These are phyloP conservation scores for Glycyrrhiza uralensis DNA, from an alignment of 306 rosid genomes.

Conservation along the genomic window DNA sequence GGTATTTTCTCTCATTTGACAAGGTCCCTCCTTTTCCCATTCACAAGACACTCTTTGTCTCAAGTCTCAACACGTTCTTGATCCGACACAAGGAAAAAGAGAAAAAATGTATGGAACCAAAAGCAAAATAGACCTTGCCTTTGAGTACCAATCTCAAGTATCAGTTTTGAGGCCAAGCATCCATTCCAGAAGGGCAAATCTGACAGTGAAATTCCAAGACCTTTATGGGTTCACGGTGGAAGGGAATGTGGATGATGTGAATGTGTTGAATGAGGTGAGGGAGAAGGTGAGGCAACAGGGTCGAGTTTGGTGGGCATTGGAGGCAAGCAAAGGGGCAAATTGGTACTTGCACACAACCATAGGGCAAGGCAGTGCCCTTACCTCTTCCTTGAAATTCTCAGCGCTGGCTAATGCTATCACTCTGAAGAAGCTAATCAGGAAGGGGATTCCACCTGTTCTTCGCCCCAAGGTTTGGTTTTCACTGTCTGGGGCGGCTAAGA, in stretches of 20 bases:
- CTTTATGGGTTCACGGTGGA: slow-evolving; percentile 92
- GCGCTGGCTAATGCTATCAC: slow-evolving; percentile 82
- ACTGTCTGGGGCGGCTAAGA: slow-evolving; percentile 93
- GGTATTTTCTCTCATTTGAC: slow-evolving; percentile 34
- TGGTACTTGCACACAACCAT: slow-evolving; percentile 82
- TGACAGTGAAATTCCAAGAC: slow-evolving; percentile 94
- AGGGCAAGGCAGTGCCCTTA: slow-evolving; percentile 74
- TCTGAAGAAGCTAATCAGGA: slow-evolving; percentile 83
- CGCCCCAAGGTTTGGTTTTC: slow-evolving; percentile 98
- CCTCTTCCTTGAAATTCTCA: slow-evolving; percentile 78
- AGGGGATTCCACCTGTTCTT: slow-evolving; percentile 91
- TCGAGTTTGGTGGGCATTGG: slow-evolving; percentile 96
- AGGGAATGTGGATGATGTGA: slow-evolving; percentile 99
- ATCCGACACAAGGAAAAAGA: slow-evolving; percentile 30
- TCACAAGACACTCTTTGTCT: slow-evolving; percentile 15
- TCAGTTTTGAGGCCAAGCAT: slow-evolving; percentile 91
- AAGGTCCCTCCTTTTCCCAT: slow-evolving; percentile 28
- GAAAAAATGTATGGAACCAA: slow-evolving; percentile 67
- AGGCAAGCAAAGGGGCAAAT: slow-evolving; percentile 92
- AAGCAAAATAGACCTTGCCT: slow-evolving; percentile 75
- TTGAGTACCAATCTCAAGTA: slow-evolving; percentile 82
- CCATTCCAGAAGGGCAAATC: slow-evolving; percentile 85
- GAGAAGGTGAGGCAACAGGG: slow-evolving; percentile 97
- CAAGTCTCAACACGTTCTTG: no score
- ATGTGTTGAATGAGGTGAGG: slow-evolving; percentile 93